These are phyloP conservation scores for Boletus rubroflammeus DNA, from an alignment of 768 basidiomycete species.

Conservation along the genomic window DNA sequence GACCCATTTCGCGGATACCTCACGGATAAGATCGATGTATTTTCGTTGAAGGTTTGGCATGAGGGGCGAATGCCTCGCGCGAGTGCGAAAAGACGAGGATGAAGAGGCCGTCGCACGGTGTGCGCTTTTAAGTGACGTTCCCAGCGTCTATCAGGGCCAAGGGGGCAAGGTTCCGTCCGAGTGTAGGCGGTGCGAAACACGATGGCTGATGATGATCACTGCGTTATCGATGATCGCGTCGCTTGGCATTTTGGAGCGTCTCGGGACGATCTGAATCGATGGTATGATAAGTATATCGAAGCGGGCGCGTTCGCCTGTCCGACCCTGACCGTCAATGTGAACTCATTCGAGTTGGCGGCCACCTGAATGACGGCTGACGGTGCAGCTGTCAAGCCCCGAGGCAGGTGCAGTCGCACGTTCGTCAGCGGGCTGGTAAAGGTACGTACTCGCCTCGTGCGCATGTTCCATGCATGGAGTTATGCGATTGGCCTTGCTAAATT, in stretches of 20 bases:
- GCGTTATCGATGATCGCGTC: too few species aligned
- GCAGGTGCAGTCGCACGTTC: slow-evolving; percentile 7
- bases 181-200: too few species aligned
- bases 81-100: not conserved
- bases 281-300: too few species aligned
- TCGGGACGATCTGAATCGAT: too few species aligned
- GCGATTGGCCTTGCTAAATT: slow-evolving; percentile 2
- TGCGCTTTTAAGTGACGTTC: not conserved
- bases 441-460: slow-evolving; percentile 4
- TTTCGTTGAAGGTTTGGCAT: slow-evolving; percentile 26
- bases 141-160: slow-evolving; percentile 3
- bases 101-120: not conserved
- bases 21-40: slow-evolving; percentile 34
- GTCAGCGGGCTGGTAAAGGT: not conserved
- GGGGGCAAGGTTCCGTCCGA: too few species aligned
- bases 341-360: not conserved
- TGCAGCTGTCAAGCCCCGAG: not conserved
- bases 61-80: not conserved
- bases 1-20: slow-evolving; percentile 34
- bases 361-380: not conserved
- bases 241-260: too few species aligned
- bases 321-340: not conserved
- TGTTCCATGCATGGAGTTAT: not conserved
- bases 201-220: too few species aligned
- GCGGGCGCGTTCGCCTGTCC: too few species aligned